Percentiles rank a stretch among this genome's conserved stretches.
Conservation (phyloP, 768 basidiomycete species). For the Mycena amicta region DNA sequence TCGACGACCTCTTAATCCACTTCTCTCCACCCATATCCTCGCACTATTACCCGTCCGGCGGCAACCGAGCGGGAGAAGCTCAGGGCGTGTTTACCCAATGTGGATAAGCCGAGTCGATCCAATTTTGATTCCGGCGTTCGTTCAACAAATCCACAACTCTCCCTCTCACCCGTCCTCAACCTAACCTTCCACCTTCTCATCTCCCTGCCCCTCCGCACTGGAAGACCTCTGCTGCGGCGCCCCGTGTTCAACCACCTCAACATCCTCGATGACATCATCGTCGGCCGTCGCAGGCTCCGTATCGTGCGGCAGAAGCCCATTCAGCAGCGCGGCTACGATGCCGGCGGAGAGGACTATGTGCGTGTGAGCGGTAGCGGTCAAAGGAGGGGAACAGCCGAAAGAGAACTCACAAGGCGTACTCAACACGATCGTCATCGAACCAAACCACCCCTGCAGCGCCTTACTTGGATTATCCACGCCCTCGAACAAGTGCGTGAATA, state of each 20-base stretch:
- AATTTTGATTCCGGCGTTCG: too few species aligned
- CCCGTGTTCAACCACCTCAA: too few species aligned
- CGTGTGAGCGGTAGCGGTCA: slow-evolving; percentile 1
- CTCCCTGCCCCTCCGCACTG: too few species aligned
- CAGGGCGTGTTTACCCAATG: too few species aligned
- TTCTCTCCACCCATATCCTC: too few species aligned
- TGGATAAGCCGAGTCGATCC: too few species aligned
- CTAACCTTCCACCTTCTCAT: too few species aligned
- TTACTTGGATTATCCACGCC: slow-evolving; percentile 52
- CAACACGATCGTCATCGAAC: slow-evolving; percentile 78
- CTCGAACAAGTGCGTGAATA: slow-evolving; percentile 74
- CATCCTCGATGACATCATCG: slow-evolving; percentile 24
- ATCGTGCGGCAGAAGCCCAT: slow-evolving; percentile 54
- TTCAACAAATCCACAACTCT: too few species aligned
- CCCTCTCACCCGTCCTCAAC: too few species aligned
- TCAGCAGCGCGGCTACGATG: slow-evolving; percentile 59
- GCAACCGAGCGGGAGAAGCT: too few species aligned
- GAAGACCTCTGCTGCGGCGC: slow-evolving; percentile 30
- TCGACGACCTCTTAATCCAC: too few species aligned
- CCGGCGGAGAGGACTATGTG: slow-evolving; percentile 57
- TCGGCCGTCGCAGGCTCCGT: slow-evolving; percentile 1
- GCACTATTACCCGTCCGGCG: too few species aligned
- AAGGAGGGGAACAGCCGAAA: neutral
- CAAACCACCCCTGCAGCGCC: slow-evolving; percentile 68
- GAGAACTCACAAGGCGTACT: slow-evolving; percentile 80